Evolutionary conservation across 768 basidiomycete genomes (phyloP), one percentile per base, ranked within the genome.

Genomic region (Dacryopinax primogenitus): DNA sequence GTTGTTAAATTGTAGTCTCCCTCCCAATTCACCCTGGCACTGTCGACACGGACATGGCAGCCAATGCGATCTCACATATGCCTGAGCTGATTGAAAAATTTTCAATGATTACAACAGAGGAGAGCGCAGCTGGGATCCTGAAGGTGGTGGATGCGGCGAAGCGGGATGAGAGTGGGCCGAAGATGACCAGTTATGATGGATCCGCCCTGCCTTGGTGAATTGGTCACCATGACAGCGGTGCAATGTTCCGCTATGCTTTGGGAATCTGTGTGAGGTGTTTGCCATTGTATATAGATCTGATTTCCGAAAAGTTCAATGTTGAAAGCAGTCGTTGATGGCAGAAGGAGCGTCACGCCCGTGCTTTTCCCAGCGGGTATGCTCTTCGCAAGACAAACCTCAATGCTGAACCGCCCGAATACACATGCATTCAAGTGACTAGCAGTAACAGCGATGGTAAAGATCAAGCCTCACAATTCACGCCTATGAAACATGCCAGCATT

Each of bases 11-110:
- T n/a, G 36, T 62, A 21, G 23, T 62, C 3, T 32, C 37, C 23
- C 58, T 51, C 23, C 28, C 62, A 4, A 16, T 62, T 34, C 18
- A 12, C 18, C 67, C 67, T 11, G 67, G 67, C 0, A 16, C 23
- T n/a, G 67, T 65, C 0, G 26, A 58, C 12, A 65, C 62, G 1
- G 62, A 63, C 32, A 63, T 67, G 64, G 39, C 33, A n/a, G 58
- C n/a, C 7, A 15, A 33, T 18, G 41, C 41, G 23, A 23, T 3
- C 7, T 6, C 4, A 23, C 3, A 18, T 23, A 23, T 18, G 41
- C 41, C 41, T 23, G n/a, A n/a, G n/a, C 23, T 44, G 41, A 18
- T 44, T 23, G 41, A 15, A 4, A 23, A 15, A 15, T 6, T 44
- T 18, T 23, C 41, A 15, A 44, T 18, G 41, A 44, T 67, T 58